A percentile compares a stretch with the other conserved stretches of the same genome.
Conservation (phyloP, 208 protist species). For the Tritrichomonas foetus region DNA sequence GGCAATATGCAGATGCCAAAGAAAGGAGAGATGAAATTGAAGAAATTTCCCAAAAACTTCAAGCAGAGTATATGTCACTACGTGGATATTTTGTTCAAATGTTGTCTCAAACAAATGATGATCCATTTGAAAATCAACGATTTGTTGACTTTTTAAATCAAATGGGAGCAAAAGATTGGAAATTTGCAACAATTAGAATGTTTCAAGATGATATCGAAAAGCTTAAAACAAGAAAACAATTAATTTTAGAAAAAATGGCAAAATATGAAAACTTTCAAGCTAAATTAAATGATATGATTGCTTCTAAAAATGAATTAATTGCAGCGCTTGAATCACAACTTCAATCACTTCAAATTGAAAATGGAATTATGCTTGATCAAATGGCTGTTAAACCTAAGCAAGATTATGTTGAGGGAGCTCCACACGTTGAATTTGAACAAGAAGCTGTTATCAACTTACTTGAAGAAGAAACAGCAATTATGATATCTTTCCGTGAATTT, state of each 20-base stretch:
- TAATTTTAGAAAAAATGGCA: not conserved
- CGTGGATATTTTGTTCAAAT: not conserved
- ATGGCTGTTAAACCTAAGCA: not conserved
- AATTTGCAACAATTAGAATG: not conserved
- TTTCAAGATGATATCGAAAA: not conserved
- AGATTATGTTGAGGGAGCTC: not conserved
- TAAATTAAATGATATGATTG: not conserved
- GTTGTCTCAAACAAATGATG: not conserved
- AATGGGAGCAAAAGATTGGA: not conserved
- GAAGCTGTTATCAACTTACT: not conserved
- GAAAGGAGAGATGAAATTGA: not conserved
- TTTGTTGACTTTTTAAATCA: not conserved
- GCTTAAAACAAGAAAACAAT: not conserved
- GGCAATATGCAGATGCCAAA: not conserved
- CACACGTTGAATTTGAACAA: not conserved
- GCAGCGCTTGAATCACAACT: not conserved
- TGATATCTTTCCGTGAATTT: not conserved
- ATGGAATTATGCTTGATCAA: not conserved
- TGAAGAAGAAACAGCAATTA: slow-evolving; percentile 5
- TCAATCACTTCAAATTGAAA: too few relatives aligned
- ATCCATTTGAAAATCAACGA: slow-evolving; percentile 32
- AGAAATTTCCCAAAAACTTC: not conserved
- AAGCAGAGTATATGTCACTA: not conserved
- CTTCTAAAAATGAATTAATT: not conserved
- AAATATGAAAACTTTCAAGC: not conserved